These are phyloP conservation scores for Betula pendula DNA, from an alignment of 306 rosid species.

Conservation along the genomic window DNA sequence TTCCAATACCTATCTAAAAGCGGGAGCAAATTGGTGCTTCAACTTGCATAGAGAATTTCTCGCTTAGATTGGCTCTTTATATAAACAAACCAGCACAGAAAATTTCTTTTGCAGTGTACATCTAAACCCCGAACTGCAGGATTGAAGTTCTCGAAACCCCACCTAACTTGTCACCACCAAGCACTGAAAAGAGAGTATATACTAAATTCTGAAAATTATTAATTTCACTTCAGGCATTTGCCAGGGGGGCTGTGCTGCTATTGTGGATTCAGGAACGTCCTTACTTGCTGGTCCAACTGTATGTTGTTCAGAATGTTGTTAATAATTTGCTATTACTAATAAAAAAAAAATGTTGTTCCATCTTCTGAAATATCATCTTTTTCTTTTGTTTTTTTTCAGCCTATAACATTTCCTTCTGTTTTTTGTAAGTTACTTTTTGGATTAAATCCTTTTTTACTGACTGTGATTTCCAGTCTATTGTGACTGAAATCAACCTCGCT, in stretches of 20 bases:
- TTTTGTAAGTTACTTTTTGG: neutral
- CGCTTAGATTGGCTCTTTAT: neutral
- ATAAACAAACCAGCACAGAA: neutral
- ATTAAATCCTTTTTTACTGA: conserved; percentile 14
- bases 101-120: neutral
- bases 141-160: no score
- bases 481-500: conserved; percentile 84
- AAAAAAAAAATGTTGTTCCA: no score
- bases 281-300: conserved; percentile 90
- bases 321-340: no score
- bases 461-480: conserved; percentile 50
- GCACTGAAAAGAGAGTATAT: no score
- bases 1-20: neutral
- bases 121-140: neutral
- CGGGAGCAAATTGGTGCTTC: no score
- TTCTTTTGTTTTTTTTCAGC: neutral
- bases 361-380: no score
- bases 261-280: conserved; percentile 91
- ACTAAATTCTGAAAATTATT: conserved; percentile 21
- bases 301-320: no score
- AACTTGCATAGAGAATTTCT: no score
- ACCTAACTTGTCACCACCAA: no score
- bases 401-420: neutral
- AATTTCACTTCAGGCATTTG: conserved; percentile 60
- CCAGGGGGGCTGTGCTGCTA: conserved; percentile 70